phyloP scores from a whole-genome alignment of 2,329 filamentous ascomycete species.

The Xylaria hypoxylon region DNA sequence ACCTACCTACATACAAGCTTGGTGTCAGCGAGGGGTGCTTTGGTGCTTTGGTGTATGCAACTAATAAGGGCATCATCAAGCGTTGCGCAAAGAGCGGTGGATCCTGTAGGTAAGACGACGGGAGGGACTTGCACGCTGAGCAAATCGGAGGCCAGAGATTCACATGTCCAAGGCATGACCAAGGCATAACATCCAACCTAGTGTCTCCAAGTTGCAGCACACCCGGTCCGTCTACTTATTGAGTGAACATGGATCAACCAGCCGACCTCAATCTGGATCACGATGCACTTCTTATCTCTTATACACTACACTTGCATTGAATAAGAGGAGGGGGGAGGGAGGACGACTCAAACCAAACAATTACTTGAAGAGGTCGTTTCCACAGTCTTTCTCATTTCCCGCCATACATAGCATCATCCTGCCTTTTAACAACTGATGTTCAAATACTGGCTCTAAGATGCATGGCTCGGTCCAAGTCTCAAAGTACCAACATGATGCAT shows the following conservation, averaged over 20 bases:
- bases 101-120: conserved; percentile 45
- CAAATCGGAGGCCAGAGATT: conserved; percentile 39
- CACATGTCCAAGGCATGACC: conserved; percentile 32
- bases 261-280: conserved; percentile 20
- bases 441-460: not conserved
- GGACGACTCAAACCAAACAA: conserved; percentile 14
- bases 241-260: conserved; percentile 18
- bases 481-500: conserved; percentile 11
- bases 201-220: conserved; percentile 30
- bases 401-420: conserved; percentile 13
- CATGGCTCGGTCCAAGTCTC: conserved; percentile 4
- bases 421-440: conserved; percentile 13
- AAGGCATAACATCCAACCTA: conserved; percentile 38
- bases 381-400: conserved; percentile 15
- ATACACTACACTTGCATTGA: conserved; percentile 31
- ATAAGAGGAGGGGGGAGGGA: conserved; percentile 13
- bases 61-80: conserved; percentile 38
- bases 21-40: conserved; percentile 41
- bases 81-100: conserved; percentile 39
- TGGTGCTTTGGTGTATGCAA: conserved; percentile 29
- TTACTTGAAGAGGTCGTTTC: conserved; percentile 9
- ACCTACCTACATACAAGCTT: conserved; percentile 30
- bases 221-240: conserved; percentile 27
- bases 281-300: conserved; percentile 33
- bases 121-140: conserved; percentile 31